These are phyloP conservation scores for Eutrema heterophyllum DNA, from an alignment of 345 rosid species.

Conservation along the genomic window DNA sequence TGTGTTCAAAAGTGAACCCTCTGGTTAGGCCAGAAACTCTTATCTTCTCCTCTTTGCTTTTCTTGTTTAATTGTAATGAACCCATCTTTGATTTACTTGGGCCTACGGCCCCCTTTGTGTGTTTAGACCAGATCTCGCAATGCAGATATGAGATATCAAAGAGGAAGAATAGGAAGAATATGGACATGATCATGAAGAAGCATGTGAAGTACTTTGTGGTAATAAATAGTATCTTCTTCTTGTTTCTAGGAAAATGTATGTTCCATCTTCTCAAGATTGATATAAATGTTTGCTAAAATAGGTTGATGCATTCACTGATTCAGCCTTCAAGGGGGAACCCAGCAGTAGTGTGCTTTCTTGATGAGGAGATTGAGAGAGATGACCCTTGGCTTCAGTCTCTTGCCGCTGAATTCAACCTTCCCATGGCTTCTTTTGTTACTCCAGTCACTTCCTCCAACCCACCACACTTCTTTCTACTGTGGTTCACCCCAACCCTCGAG, in stretches of 20 bases:
- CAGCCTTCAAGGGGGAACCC: constrained; percentile 70
- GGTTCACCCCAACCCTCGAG: constrained; percentile 44
- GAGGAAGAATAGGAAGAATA: neutral
- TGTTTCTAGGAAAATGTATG: too few species aligned
- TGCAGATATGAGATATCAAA: too few species aligned
- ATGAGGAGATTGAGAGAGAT: constrained; percentile 40
- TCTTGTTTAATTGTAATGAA: too few species aligned
- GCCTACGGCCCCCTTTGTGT: too few species aligned
- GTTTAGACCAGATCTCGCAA: too few species aligned
- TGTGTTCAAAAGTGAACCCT: too few species aligned
- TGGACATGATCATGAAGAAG: constrained; percentile 25
- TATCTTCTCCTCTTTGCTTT: too few species aligned
- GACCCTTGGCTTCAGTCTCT: constrained; percentile 62
- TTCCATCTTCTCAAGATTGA: neutral
- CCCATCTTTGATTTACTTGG: too few species aligned
- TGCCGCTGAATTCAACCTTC: constrained; percentile 47
- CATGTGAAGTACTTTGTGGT: constrained; percentile 51
- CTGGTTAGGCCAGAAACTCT: too few species aligned
- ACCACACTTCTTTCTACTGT: constrained; percentile 32
- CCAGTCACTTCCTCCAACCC: neutral
- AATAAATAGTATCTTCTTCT: constrained; percentile 21
- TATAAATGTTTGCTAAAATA: neutral
- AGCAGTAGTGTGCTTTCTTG: constrained; percentile 66
- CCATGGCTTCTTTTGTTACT: constrained; percentile 41
- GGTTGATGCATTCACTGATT: constrained; percentile 69